Conservation (phyloP, 2,329 filamentous ascomycete species). For the Juglanconis oblonga region DNA sequence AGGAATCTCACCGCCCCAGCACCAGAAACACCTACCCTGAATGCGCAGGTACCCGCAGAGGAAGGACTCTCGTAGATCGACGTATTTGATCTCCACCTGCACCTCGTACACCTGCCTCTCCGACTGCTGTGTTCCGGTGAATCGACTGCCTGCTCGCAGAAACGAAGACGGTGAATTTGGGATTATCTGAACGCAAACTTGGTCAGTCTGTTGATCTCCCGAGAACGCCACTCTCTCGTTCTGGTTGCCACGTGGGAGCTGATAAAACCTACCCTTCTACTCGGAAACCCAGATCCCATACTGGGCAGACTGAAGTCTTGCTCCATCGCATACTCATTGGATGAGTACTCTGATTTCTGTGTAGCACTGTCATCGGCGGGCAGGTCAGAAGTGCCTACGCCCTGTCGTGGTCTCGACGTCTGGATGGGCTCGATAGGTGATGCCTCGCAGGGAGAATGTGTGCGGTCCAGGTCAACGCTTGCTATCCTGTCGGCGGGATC, state of each 20-base stretch:
- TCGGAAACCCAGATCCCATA: conserved; percentile 53
- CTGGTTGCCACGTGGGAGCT: not conserved
- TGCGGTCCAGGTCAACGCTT: conserved; percentile 10
- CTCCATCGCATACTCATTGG: conserved; percentile 25
- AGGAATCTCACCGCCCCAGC: not conserved
- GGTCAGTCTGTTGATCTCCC: not conserved
- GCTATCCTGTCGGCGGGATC: conserved; percentile 2
- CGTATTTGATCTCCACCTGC: conserved; percentile 94
- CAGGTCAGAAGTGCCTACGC: conserved; percentile 10
- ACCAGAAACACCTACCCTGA: conserved; percentile 61
- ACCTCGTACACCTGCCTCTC: conserved; percentile 93
- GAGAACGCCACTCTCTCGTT: not conserved
- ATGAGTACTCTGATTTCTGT: conserved; percentile 5
- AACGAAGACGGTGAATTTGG: conserved; percentile 82
- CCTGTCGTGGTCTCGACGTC: conserved; percentile 10
- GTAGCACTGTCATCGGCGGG: not conserved
- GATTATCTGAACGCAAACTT: conserved; percentile 52
- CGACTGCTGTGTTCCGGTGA: conserved; percentile 87
- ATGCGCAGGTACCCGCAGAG: conserved; percentile 94
- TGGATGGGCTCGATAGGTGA: conserved; percentile 1
- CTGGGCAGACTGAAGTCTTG: conserved; percentile 37
- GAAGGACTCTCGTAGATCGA: conserved; percentile 91
- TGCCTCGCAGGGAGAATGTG: conserved; percentile 5
- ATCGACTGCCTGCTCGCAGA: conserved; percentile 82
- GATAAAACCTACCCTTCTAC: conserved; percentile 46